Conservation (phyloP, 306 rosid genomes). For the Begonia peltatifolia region DNA sequence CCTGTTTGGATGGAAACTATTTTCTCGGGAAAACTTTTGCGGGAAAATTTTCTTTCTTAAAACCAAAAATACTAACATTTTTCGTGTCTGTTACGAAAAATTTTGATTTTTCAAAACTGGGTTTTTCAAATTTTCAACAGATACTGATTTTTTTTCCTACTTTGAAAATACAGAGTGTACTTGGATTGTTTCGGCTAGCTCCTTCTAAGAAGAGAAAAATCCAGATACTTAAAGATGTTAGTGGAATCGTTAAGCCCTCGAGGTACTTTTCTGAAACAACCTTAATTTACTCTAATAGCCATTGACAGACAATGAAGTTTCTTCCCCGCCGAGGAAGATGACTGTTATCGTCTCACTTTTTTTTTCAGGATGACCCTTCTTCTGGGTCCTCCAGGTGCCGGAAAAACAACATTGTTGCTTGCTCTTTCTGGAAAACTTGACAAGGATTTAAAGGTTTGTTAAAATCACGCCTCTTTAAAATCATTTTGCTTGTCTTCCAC, state of each 20-base stretch:
- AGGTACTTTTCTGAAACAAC: conserved; percentile 19
- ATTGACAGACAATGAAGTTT: too few species aligned
- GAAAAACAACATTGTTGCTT: conserved; percentile 64
- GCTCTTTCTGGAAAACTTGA: conserved; percentile 72
- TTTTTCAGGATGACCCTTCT: conserved; percentile 53
- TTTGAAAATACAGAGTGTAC: conserved; percentile 10
- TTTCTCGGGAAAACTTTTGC: not conserved
- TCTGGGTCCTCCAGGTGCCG: conserved; percentile 79
- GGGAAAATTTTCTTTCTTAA: not conserved
- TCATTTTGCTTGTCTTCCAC: not conserved
- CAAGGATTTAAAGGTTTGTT: conserved; percentile 35
- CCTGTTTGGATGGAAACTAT: not conserved
- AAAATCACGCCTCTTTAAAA: too few species aligned
- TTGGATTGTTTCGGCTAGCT: conserved; percentile 38
- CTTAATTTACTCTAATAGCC: not conserved
- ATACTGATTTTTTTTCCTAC: too few species aligned
- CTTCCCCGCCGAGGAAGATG: too few species aligned
- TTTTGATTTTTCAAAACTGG: too few species aligned
- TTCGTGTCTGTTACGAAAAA: too few species aligned
- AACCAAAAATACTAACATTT: too few species aligned
- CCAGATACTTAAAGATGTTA: conserved; percentile 53
- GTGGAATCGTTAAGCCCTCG: conserved; percentile 64
- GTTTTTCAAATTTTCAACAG: too few species aligned
- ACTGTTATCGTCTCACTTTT: not conserved
- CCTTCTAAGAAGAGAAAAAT: conserved; percentile 49